Conservation (phyloP, 495 filamentous ascomycete species). For the Extremus antarcticus region DNA sequence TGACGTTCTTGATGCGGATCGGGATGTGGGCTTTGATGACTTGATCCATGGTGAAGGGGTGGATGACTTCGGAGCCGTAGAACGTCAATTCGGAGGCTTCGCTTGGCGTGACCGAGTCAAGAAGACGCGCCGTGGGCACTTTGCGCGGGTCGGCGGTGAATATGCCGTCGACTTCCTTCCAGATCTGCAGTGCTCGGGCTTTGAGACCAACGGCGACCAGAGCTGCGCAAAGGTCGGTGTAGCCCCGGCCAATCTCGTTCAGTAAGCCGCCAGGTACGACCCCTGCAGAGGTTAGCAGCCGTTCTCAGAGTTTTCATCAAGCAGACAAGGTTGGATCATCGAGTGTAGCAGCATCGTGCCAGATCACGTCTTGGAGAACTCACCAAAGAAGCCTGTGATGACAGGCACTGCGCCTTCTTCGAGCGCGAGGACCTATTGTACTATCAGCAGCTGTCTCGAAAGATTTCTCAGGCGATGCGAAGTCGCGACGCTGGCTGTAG, state of each 20-base stretch:
- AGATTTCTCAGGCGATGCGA: too few relatives aligned
- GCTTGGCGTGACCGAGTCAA: constrained; percentile 40
- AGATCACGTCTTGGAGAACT: too few relatives aligned
- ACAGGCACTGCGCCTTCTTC: constrained; percentile 35
- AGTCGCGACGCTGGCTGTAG: constrained; percentile 49
- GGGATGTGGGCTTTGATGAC: constrained; percentile 86
- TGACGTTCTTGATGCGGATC: constrained; percentile 97
- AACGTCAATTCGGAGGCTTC: constrained; percentile 46
- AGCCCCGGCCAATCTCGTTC: constrained; percentile 38
- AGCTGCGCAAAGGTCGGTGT: constrained; percentile 44
- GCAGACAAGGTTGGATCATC: too few relatives aligned
- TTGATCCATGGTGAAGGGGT: constrained; percentile 97
- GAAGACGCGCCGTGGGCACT: constrained; percentile 39
- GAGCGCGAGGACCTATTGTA: constrained; percentile 33
- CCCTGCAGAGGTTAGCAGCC: too few relatives aligned
- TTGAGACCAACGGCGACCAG: constrained; percentile 38
- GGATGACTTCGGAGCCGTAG: constrained; percentile 65
- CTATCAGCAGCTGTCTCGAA: too few relatives aligned
- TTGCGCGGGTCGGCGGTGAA: constrained; percentile 47
- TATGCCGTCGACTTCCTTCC: constrained; percentile 49
- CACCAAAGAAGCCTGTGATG: constrained; percentile 36
- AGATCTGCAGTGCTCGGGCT: constrained; percentile 43
- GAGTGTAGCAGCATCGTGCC: too few relatives aligned
- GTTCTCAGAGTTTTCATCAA: too few relatives aligned
- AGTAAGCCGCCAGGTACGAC: constrained; percentile 39